phyloP scores from a whole-genome alignment of 2,329 filamentous ascomycete genomes.

The Coniochaeta sp. region DNA sequence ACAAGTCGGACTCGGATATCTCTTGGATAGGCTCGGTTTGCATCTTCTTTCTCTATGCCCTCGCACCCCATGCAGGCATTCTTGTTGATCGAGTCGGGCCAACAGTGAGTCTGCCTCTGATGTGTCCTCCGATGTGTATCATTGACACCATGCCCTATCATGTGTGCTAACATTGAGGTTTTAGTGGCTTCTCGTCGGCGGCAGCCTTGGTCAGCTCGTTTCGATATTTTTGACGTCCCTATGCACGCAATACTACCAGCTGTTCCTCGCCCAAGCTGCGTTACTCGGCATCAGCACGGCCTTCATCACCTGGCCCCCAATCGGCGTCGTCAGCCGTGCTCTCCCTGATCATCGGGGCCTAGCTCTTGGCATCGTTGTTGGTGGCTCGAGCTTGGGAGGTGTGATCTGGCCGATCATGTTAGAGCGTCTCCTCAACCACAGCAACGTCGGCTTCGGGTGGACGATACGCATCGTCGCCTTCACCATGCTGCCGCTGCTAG shows the following conservation, averaged over 20 bases:
- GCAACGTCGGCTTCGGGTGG: slow-evolving; percentile 26
- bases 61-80: slow-evolving; percentile 18
- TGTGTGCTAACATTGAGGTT: too few species aligned
- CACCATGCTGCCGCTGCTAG: slow-evolving; percentile 28
- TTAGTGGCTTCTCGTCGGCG: slow-evolving; percentile 9
- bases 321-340: slow-evolving; percentile 15
- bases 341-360: slow-evolving; percentile 17
- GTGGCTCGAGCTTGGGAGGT: slow-evolving; percentile 24
- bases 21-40: slow-evolving; percentile 26
- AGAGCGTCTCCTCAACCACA: slow-evolving; percentile 16
- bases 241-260: slow-evolving; percentile 22
- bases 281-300: slow-evolving; percentile 14
- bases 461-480: slow-evolving; percentile 24
- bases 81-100: slow-evolving; percentile 24
- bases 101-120: slow-evolving; percentile 10
- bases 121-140: too few species aligned
- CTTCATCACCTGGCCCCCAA: slow-evolving; percentile 14
- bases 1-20: slow-evolving; percentile 19
- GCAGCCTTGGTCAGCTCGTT: slow-evolving; percentile 13
- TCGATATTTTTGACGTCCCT: slow-evolving; percentile 22
- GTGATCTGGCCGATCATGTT: slow-evolving; percentile 25
- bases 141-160: too few species aligned
- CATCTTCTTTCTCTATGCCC: slow-evolving; percentile 21
- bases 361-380: slow-evolving; percentile 10
- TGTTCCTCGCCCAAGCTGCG: slow-evolving; percentile 22